Conservation (phyloP, 2,329 filamentous ascomycete genomes). For the Aspergillus sp. region DNA sequence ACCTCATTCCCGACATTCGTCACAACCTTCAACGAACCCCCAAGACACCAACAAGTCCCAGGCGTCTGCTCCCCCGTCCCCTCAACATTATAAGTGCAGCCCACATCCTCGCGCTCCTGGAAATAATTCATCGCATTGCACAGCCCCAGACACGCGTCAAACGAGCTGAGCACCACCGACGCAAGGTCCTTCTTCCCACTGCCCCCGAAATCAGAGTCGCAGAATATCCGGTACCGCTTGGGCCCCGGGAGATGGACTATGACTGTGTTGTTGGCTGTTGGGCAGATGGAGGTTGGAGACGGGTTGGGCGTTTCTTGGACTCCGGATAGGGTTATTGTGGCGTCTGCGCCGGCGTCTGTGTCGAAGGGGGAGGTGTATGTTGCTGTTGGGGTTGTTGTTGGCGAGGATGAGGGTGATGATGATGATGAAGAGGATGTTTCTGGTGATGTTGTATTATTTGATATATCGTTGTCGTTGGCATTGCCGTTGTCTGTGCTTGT, state of each 20-base stretch:
- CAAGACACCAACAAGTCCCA: conserved; percentile 11
- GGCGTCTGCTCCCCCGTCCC: conserved; percentile 2
- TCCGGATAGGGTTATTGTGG: not conserved
- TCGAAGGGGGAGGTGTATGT: not conserved
- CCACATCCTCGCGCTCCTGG: conserved; percentile 2
- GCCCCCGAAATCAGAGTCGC: conserved; percentile 1
- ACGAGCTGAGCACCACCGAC: conserved; percentile 1
- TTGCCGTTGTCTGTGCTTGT: no score
- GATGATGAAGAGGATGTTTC: not conserved
- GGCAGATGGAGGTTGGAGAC: conserved; percentile 19
- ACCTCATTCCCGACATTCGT: conserved; percentile 7
- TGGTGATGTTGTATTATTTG: not conserved
- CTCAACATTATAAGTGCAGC: conserved; percentile 4
- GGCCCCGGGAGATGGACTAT: not conserved
- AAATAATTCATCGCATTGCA: conserved; percentile 10
- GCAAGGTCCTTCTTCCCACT: not conserved
- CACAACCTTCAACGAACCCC: not conserved
- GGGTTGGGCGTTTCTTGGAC: not conserved
- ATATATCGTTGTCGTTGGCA: not conserved
- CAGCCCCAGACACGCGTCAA: conserved; percentile 2
- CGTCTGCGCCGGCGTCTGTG: not conserved
- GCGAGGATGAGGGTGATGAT: not conserved
- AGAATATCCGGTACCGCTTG: conserved; percentile 4
- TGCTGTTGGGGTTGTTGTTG: not conserved
- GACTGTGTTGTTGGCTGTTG: conserved; percentile 18